Conservation (phyloP, 2,329 filamentous ascomycete genomes). For the Colletotrichum gigasporum region DNA sequence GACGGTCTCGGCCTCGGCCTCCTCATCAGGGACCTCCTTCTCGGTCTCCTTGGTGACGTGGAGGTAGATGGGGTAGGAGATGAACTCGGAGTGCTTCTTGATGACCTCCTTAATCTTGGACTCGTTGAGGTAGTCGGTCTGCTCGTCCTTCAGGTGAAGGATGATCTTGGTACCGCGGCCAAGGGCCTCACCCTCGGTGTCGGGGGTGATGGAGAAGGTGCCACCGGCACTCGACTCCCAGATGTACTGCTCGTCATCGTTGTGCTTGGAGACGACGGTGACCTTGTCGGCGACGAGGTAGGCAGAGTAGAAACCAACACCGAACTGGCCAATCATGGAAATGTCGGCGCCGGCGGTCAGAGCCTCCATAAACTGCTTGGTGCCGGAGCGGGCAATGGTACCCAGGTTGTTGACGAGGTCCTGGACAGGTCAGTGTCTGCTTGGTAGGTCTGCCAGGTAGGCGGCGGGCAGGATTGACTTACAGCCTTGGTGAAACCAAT, state of each 20-base stretch:
- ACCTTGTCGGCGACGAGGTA: conserved; percentile 99
- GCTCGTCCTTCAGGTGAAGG: conserved; percentile 99
- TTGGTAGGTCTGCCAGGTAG: too few relatives aligned
- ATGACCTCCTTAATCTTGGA: conserved; percentile 99
- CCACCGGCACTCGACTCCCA: conserved; percentile 98
- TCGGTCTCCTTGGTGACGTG: conserved; percentile 99
- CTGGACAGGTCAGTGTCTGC: conserved; percentile 58
- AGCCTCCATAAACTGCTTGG: conserved; percentile 99
- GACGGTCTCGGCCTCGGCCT: conserved; percentile 76
- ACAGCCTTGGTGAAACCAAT: conserved; percentile 99
- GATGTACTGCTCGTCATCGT: conserved; percentile 99
- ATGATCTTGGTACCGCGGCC: conserved; percentile 98
- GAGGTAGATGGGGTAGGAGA: conserved; percentile 99
- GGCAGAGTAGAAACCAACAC: conserved; percentile 99
- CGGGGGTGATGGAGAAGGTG: conserved; percentile 91
- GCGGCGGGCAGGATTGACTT: too few relatives aligned
- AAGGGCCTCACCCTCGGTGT: conserved; percentile 89
- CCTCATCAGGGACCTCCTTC: conserved; percentile 98
- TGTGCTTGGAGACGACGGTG: conserved; percentile 97
- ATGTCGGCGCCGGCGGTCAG: conserved; percentile 98
- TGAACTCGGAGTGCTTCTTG: conserved; percentile 99
- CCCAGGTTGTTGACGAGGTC: conserved; percentile 99
- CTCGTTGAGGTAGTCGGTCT: conserved; percentile 98
- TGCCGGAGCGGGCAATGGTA: conserved; percentile 98
- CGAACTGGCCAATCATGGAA: conserved; percentile 99